Evolutionary conservation across 2,329 filamentous ascomycete species (phyloP).

Genomic region (Penicillium capsulatum): DNA sequence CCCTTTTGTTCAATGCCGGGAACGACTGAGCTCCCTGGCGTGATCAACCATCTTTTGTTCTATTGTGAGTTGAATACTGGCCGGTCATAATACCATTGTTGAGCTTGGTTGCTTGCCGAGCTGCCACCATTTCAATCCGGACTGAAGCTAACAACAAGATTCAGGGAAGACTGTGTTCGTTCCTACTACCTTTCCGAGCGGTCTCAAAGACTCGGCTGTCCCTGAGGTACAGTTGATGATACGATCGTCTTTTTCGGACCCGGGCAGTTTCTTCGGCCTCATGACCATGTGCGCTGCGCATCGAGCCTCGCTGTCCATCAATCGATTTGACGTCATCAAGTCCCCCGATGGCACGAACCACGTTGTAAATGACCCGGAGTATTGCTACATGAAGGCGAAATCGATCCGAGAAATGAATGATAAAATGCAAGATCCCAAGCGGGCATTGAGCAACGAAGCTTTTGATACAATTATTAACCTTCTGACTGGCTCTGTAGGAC

Average conservation of each 20-base stretch:
- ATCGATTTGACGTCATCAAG: slow-evolving; percentile 22
- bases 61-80: slow-evolving; percentile 30
- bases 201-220: slow-evolving; percentile 23
- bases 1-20: slow-evolving; percentile 35
- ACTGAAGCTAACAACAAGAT: slow-evolving; percentile 14
- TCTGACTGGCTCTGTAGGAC: slow-evolving; percentile 34
- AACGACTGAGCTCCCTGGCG: slow-evolving; percentile 21
- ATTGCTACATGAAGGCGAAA: slow-evolving; percentile 38
- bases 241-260: slow-evolving; percentile 32
- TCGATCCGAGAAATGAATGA: slow-evolving; percentile 33
- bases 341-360: slow-evolving; percentile 14
- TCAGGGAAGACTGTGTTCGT: slow-evolving; percentile 35
- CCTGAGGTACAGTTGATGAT: slow-evolving; percentile 30
- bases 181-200: slow-evolving; percentile 39
- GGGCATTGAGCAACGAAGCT: slow-evolving; percentile 30
- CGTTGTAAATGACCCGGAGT: slow-evolving; percentile 32
- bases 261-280: slow-evolving; percentile 38
- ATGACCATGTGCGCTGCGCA: slow-evolving; percentile 41
- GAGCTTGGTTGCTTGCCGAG: no score
- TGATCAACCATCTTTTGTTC: slow-evolving; percentile 28
- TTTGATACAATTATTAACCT: slow-evolving; percentile 39
- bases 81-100: neutral
- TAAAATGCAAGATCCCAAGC: slow-evolving; percentile 28
- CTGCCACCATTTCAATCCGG: neutral
- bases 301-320: slow-evolving; percentile 30